Evolutionary conservation across 495 filamentous ascomycete species (phyloP).

Genomic region (Daldinia loculata): DNA sequence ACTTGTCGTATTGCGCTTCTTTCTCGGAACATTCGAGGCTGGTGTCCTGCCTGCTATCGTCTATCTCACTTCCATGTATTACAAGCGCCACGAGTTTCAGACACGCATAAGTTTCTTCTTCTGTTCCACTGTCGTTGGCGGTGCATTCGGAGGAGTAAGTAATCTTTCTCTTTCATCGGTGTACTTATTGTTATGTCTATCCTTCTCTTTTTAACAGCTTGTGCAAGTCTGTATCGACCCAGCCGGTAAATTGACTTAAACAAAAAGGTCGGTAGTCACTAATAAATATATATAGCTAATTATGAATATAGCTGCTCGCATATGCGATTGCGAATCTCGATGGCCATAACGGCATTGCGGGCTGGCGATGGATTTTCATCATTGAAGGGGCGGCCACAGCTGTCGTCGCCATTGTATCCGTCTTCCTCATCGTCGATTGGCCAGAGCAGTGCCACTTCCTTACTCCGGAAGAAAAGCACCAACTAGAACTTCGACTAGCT

Average conservation of each 20-base stretch:
- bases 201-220: neutral
- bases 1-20: conserved; percentile 62
- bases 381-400: conserved; percentile 65
- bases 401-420: conserved; percentile 53
- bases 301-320: conserved; percentile 57
- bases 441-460: conserved; percentile 63
- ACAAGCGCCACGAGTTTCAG: conserved; percentile 68
- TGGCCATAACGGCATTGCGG: conserved; percentile 57
- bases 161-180: neutral
- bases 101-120: conserved; percentile 67
- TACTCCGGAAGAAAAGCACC: conserved; percentile 53
- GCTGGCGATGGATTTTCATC: conserved; percentile 62
- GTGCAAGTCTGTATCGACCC: neutral
- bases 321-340: conserved; percentile 65
- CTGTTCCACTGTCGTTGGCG: conserved; percentile 64
- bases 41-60: conserved; percentile 64
- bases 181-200: neutral
- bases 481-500: conserved; percentile 55
- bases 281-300: conserved; percentile 15
- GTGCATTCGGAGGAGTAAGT: conserved; percentile 66
- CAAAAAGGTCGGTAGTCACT: neutral
- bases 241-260: neutral
- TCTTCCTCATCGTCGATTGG: conserved; percentile 66
- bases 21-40: conserved; percentile 68
- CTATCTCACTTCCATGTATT: conserved; percentile 69